A percentile compares a stretch with the other conserved stretches of the same genome.
phyloP scores from a whole-genome alignment of 257 asterid genomes.

The Striga asiatica region DNA sequence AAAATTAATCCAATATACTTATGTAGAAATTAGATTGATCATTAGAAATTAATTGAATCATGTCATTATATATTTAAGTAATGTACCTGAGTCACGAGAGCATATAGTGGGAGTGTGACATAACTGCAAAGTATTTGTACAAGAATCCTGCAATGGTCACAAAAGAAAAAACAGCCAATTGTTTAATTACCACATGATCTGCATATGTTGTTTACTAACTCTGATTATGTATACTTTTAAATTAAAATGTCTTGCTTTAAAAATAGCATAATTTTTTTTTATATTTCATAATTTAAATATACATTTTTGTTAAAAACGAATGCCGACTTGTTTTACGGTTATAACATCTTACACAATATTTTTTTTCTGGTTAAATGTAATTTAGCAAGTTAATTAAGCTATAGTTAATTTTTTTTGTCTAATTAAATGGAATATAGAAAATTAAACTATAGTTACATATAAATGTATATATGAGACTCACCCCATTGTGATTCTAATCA shows the following conservation, averaged over 20 bases:
- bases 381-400: too few relatives aligned
- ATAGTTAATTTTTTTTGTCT: too few relatives aligned
- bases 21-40: not conserved
- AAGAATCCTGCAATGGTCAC: conserved; percentile 48
- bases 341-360: too few relatives aligned
- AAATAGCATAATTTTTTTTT: too few relatives aligned
- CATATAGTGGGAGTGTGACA: conserved; percentile 88
- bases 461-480: conserved; percentile 14
- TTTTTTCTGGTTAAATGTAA: too few relatives aligned
- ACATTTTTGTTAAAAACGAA: too few relatives aligned
- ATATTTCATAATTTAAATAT: too few relatives aligned
- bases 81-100: conserved; percentile 91
- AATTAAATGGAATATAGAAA: not conserved
- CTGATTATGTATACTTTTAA: too few relatives aligned
- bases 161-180: not conserved
- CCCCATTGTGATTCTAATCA: conserved; percentile 86
- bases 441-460: not conserved
- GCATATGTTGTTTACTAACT: too few relatives aligned
- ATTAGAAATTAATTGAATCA: not conserved
- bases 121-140: conserved; percentile 78
- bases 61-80: not conserved
- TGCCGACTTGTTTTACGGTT: too few relatives aligned
- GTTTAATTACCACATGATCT: not conserved
- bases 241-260: too few relatives aligned
- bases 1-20: not conserved